Conservation (phyloP, 148 eudicot species). For the Nepenthes gracilis region DNA sequence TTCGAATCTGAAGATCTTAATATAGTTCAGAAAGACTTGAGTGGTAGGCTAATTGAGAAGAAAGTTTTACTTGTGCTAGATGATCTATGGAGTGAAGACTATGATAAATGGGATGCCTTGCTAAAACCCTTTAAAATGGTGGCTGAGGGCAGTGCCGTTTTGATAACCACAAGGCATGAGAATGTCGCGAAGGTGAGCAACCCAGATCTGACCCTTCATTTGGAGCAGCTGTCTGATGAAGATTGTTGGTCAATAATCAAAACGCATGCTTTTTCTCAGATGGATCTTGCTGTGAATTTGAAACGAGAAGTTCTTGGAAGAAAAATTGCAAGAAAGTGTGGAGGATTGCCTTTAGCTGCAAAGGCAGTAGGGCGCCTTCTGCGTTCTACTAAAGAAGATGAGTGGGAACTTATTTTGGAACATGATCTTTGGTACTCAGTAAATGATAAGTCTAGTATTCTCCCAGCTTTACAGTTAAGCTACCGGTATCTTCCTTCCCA, state of each 20-base stretch:
- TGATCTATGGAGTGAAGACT: slow-evolving; percentile 3
- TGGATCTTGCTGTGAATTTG: neutral
- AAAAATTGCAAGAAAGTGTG: slow-evolving; percentile 16
- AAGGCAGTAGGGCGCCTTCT: slow-evolving; percentile 13
- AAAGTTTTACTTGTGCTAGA: slow-evolving; percentile 8
- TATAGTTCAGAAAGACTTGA: slow-evolving; percentile 5
- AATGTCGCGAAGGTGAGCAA: neutral
- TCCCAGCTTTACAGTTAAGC: slow-evolving; percentile 10
- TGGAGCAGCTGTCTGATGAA: neutral
- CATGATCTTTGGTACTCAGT: slow-evolving; percentile 12
- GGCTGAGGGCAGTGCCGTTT: neutral
- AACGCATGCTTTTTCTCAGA: neutral
- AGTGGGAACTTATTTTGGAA: slow-evolving; percentile 13
- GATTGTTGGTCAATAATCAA: slow-evolving; percentile 2
- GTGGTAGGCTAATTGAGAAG: slow-evolving; percentile 1
- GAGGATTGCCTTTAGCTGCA: slow-evolving; percentile 25
- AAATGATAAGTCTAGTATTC: slow-evolving; percentile 1
- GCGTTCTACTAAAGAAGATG: slow-evolving; percentile 1
- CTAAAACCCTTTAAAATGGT: neutral
- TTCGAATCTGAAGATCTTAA: neutral
- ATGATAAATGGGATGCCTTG: neutral
- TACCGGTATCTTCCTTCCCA: slow-evolving; percentile 3
- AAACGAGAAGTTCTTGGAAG: slow-evolving; percentile 3
- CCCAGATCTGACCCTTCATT: neutral
- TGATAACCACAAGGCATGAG: neutral